Percentiles rank a stretch among this genome's conserved stretches.
These are phyloP conservation scores for Aspergillus wentii DNA, from an alignment of 495 filamentous ascomycete species.

Conservation along the genomic window DNA sequence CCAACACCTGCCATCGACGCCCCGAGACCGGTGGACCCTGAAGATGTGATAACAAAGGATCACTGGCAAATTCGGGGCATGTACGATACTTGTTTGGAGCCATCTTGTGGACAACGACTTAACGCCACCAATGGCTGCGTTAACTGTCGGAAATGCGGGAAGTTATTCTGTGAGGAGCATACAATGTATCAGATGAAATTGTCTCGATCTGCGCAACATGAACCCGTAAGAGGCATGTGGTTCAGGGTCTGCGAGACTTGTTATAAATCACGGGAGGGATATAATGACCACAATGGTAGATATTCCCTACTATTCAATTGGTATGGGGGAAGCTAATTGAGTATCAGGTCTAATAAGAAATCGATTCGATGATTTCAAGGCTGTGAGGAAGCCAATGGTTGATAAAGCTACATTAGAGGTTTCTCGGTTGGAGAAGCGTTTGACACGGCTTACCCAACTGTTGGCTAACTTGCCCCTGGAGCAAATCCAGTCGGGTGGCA, in stretches of 20 bases:
- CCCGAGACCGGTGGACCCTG: slow-evolving; percentile 58
- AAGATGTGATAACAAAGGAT: slow-evolving; percentile 77
- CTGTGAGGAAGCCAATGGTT: slow-evolving; percentile 66
- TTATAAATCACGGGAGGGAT: slow-evolving; percentile 92
- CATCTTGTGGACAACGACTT: slow-evolving; percentile 73
- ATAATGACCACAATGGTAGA: slow-evolving; percentile 78
- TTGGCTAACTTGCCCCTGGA: slow-evolving; percentile 67
- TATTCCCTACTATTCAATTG: not conserved
- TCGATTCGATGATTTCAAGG: slow-evolving; percentile 63
- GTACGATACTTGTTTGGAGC: slow-evolving; percentile 83
- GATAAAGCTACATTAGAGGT: slow-evolving; percentile 83
- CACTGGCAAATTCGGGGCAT: slow-evolving; percentile 79
- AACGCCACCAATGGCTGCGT: slow-evolving; percentile 76
- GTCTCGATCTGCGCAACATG: slow-evolving; percentile 81
- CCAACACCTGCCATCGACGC: slow-evolving; percentile 29
- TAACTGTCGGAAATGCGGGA: slow-evolving; percentile 89
- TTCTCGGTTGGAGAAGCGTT: slow-evolving; percentile 80
- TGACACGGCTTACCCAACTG: slow-evolving; percentile 85
- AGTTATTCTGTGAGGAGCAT: slow-evolving; percentile 94
- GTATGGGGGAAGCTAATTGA: slow-evolving; percentile 10
- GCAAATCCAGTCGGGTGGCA: slow-evolving; percentile 39
- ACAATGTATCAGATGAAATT: slow-evolving; percentile 99
- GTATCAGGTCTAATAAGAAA: slow-evolving; percentile 54
- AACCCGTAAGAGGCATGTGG: slow-evolving; percentile 90
- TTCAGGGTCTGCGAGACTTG: slow-evolving; percentile 95